Evolutionary conservation across 2,329 filamentous ascomycete species (phyloP), one percentile per base, ranked within the genome.

Genomic region (Leptographium galeiforme): DNA sequence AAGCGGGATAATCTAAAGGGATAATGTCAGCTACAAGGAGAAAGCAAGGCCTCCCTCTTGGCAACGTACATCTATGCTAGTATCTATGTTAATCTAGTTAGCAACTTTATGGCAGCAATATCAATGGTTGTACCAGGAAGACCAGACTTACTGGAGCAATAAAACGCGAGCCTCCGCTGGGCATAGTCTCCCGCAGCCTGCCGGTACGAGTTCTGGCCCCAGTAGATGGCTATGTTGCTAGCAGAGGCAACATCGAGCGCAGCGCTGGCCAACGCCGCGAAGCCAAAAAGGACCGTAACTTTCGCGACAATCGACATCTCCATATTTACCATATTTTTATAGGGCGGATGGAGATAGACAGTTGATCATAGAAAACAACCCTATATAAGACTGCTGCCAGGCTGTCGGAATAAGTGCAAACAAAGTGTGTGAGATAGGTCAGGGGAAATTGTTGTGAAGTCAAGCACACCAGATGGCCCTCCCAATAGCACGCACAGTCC

Each of bases 191-290:
- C 68, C 55, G 67, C 60, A 8, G 68, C 69, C 55, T 72, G 68
- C 11, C 70, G 67, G 57, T 70, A 73, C 0, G 81, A 85, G 63
- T 86, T 85, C 62, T 86, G 82, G 6, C 81, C 83, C 82, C 82
- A 87, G 64, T 87, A 87, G 2, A 85, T 71, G 32, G 76, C 81
- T 52, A 86, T 62, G 60, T 84, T 85, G 50, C 64, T 70, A 2
- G 62, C 60, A 1, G 72, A 70, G n/a, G 61, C 62, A 6, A 75
- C 56, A 56, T 73, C 66, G 59, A 79, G 75, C 13, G 68, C 71
- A 19, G 70, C 72, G 38, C 66, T 57, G 18, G 59, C 66, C 2
- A 49, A 48, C 0, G 56, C 53, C 16, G 58, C 8, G 8, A 53
- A 41, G 30, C 51, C 19, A 4, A 56, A n/a, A 30, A 61, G 33